Evolutionary conservation across 371 early-diverging fungal genomes (phyloP).

Genomic region (Dinochytrium kinnereticum): DNA sequence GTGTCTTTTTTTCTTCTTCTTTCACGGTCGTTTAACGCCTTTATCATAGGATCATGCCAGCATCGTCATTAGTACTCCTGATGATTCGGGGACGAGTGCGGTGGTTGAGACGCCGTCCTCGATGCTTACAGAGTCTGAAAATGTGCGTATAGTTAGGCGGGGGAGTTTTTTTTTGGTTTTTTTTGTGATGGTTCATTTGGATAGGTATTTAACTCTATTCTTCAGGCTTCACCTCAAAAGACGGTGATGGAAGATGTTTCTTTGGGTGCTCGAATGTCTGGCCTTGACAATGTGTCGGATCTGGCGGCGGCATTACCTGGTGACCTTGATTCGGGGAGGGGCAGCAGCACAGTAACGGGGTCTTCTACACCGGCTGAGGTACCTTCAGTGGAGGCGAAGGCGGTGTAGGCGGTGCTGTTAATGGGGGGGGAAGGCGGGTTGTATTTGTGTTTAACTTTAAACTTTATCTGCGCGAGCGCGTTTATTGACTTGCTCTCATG

Average conservation of each 20-base stretch:
- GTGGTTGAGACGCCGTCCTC: neutral
- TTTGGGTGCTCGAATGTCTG: neutral
- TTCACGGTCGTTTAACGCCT: neutral
- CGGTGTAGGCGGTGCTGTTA: neutral
- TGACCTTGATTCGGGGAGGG: neutral
- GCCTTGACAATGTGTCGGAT: slow-evolving; percentile 1
- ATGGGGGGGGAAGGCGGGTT: too few relatives aligned
- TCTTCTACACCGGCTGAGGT: slow-evolving; percentile 4
- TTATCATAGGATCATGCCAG: neutral
- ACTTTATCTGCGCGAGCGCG: too few relatives aligned
- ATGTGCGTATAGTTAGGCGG: too few relatives aligned
- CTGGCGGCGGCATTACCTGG: neutral
- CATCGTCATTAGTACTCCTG: neutral
- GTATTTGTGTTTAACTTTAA: too few relatives aligned
- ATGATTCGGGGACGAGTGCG: neutral
- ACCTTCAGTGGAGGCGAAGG: neutral
- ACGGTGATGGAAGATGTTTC: neutral
- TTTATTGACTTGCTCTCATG: too few relatives aligned
- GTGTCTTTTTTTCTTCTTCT: neutral
- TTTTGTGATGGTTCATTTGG: too few relatives aligned
- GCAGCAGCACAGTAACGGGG: slow-evolving; percentile 7
- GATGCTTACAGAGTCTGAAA: neutral
- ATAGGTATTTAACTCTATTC: too few relatives aligned
- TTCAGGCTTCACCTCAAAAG: too few relatives aligned
- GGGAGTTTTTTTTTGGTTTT: too few relatives aligned